A percentile compares a stretch with the other conserved stretches of the same genome.
phyloP scores from a whole-genome alignment of 805 yeast genomes.

The Zygoascus ofunaensis region DNA sequence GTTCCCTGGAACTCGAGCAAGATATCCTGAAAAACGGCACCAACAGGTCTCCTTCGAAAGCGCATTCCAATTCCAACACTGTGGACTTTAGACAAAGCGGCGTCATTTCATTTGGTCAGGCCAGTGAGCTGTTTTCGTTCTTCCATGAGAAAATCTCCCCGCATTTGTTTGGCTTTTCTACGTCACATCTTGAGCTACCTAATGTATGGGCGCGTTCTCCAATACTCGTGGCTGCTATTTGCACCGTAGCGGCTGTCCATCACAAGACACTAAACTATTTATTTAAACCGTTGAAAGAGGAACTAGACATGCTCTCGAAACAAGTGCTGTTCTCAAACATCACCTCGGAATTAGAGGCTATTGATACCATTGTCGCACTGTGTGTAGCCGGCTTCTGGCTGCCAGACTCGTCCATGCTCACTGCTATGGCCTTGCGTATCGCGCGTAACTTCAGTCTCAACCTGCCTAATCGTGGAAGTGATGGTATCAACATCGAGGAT shows the following conservation, averaged over 20 bases:
- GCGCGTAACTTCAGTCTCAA: constrained; percentile 47
- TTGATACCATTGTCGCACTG: constrained; percentile 55
- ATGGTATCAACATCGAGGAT: constrained; percentile 30
- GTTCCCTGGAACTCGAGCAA: too few relatives aligned
- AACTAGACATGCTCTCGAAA: constrained; percentile 26
- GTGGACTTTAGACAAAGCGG: constrained; percentile 30
- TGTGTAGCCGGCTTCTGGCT: constrained; percentile 64
- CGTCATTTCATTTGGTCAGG: constrained; percentile 31
- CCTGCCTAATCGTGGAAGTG: constrained; percentile 10
- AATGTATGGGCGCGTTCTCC: constrained; percentile 49
- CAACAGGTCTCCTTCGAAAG: not conserved
- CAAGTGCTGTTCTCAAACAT: constrained; percentile 24
- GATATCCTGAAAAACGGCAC: too few relatives aligned
- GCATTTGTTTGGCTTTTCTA: constrained; percentile 57
- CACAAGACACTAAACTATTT: constrained; percentile 34
- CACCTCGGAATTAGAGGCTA: constrained; percentile 37
- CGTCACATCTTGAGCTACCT: constrained; percentile 41
- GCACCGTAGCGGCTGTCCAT: constrained; percentile 55
- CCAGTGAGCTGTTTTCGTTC: constrained; percentile 38
- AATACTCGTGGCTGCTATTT: constrained; percentile 47
- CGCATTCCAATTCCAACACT: not conserved
- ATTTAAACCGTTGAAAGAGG: constrained; percentile 22
- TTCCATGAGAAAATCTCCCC: constrained; percentile 51
- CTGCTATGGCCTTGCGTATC: constrained; percentile 58
- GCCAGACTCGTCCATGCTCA: constrained; percentile 53